A percentile compares a stretch with the other conserved stretches of the same genome.
phyloP scores from a whole-genome alignment of 2,329 filamentous ascomycete species.

The Colletotrichum plurivorum region DNA sequence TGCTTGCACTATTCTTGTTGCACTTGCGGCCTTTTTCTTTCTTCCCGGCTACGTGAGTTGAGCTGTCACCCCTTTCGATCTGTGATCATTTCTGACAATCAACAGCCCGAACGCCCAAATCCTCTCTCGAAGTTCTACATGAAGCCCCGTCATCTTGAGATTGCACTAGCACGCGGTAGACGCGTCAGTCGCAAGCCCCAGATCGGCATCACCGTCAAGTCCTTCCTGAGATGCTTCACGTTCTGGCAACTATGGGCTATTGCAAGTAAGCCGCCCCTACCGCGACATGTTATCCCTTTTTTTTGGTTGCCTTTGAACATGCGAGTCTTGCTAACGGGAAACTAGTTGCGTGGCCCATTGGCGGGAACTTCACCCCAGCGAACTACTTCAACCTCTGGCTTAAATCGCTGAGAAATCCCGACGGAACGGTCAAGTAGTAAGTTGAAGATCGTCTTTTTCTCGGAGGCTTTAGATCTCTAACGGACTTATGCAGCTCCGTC shows the following conservation, averaged over 20 bases:
- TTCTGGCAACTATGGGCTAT: constrained; percentile 34
- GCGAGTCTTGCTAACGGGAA: background rate
- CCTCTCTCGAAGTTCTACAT: constrained; percentile 29
- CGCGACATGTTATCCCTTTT: no score
- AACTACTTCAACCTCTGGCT: constrained; percentile 33
- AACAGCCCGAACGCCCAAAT: constrained; percentile 27
- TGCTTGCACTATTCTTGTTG: constrained; percentile 21
- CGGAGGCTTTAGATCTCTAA: background rate
- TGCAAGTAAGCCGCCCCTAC: background rate
- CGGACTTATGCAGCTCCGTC: background rate
- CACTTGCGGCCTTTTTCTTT: constrained; percentile 31
- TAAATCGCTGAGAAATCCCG: constrained; percentile 22
- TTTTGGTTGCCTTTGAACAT: background rate
- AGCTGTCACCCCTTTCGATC: background rate
- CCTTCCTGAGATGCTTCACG: constrained; percentile 26
- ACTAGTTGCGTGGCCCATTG: constrained; percentile 28
- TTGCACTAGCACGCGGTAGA: constrained; percentile 20
- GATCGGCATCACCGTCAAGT: constrained; percentile 30
- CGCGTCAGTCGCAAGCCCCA: constrained; percentile 26
- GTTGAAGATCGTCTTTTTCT: accelerated
- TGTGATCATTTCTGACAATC: background rate
- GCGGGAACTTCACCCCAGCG: constrained; percentile 28
- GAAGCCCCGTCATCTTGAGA: constrained; percentile 25
- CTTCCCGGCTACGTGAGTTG: constrained; percentile 26
- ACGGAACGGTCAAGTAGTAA: constrained; percentile 30